Evolutionary conservation across 2,329 filamentous ascomycete species (phyloP), one percentile per base, ranked within the genome.

Genomic region (Colletotrichum graminicola): DNA sequence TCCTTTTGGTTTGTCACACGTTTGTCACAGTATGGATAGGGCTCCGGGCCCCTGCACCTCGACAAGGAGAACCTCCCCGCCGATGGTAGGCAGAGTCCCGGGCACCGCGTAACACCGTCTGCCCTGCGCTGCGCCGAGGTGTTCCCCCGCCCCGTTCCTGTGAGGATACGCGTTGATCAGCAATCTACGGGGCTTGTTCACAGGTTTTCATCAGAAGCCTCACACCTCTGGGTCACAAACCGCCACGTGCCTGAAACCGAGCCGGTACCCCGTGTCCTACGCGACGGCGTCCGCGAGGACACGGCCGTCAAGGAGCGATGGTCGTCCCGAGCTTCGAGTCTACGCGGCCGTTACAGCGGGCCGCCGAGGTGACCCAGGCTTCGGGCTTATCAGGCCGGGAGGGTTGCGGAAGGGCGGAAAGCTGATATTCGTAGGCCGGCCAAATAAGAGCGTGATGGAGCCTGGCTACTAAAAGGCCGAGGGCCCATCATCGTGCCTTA

Each of bases 21-120:
- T 29, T 29, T 34, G 8, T 8, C 23, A 61, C 2, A 75, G 52
- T 10, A 77, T 66, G 18, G 67, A 75, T 34, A 75, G 16, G 45
- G 75, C 73, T 21, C 72, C 69, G 10, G 75, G 73, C 36, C 76
- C 73, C 41, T 76, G 70, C 0, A 74, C 57, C 52, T 76, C 73
- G 16, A 76, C 66, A 4, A 75, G 51, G 23, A 77, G 51, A 39
- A 71, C 43, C n/a, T 73, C 73, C 26, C 75, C 62, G 14, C 75
- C 74, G 11, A 77, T 76, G 43, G 75, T 63, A 56, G 76, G 75
- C 47, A 77, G 67, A 7, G 67, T 73, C 2, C 75, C 73, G 1
- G 73, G 70, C 10, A 73, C 71, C 2, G 76, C 23, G 26, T 32
- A 52, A 52, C 3, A 32, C 49, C 26, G 49, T 73, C 60, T 75